Evolutionary conservation across 2,329 filamentous ascomycete species (phyloP).

Genomic region (Colletotrichum simmondsii): DNA sequence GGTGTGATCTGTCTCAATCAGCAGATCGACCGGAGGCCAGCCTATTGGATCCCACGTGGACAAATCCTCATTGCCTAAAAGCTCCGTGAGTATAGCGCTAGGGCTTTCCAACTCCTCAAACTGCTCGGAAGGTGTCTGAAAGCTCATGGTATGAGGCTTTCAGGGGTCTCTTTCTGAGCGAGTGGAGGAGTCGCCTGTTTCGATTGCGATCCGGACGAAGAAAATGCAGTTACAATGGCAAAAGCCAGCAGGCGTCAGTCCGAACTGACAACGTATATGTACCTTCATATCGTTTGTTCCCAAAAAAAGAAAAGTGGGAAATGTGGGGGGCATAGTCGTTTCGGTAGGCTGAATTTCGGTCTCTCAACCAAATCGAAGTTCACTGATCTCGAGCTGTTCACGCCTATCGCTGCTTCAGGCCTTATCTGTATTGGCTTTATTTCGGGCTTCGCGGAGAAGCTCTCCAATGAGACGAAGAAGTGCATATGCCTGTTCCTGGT

Average conservation of each 20-base stretch:
- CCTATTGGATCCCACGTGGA: not conserved
- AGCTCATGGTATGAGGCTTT: not conserved
- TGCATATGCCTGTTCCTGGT: not conserved
- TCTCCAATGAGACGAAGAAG: not conserved
- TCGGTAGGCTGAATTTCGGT: not conserved
- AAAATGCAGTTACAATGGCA: too few relatives aligned
- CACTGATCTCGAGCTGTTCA: not conserved
- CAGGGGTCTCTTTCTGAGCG: not conserved
- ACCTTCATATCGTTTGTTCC: too few relatives aligned
- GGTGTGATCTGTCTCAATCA: not conserved
- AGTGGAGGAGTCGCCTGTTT: too few relatives aligned
- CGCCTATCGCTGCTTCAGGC: not conserved
- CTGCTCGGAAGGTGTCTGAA: not conserved
- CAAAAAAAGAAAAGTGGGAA: too few relatives aligned
- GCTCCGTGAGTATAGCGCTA: not conserved
- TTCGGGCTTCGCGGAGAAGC: not conserved
- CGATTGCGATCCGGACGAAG: too few relatives aligned
- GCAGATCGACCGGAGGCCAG: not conserved
- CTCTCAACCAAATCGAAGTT: not conserved
- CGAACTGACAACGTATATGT: too few relatives aligned
- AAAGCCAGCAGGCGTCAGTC: too few relatives aligned
- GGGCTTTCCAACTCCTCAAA: not conserved
- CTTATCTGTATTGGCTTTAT: not conserved
- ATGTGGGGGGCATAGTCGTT: too few relatives aligned
- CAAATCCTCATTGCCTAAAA: not conserved